A percentile compares a stretch with the other conserved stretches of the same genome.
Evolutionary conservation across 164 flowering plant genomes (phyloP).

Genomic region (Macadamia integrifolia): DNA sequence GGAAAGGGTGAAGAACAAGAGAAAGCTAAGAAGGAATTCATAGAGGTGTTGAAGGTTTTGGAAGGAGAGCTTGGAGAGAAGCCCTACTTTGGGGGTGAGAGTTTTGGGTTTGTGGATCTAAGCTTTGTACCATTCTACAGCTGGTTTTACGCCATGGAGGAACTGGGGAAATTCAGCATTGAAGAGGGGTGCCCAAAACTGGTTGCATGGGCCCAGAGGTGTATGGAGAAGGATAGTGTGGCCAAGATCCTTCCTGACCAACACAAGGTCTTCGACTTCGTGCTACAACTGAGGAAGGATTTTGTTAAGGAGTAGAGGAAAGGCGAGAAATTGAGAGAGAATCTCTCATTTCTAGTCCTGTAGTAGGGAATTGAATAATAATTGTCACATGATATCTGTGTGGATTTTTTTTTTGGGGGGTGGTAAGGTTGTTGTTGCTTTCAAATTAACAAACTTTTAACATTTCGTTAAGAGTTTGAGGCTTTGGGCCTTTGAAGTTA

Average conservation of each 20-base stretch:
- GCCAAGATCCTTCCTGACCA: conserved; percentile 10
- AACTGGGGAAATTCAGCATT: conserved; percentile 2
- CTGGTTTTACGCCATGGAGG: conserved; percentile 4
- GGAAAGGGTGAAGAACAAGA: conserved; percentile 8
- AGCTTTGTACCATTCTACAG: background rate
- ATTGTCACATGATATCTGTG: too few species aligned
- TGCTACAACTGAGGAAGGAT: background rate
- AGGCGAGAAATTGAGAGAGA: too few species aligned
- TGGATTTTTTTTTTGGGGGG: too few species aligned
- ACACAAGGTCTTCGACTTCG: background rate
- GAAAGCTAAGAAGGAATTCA: conserved; percentile 9
- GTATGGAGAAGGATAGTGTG: conserved; percentile 11
- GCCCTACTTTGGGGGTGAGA: too few species aligned
- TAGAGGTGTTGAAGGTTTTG: conserved; percentile 6
- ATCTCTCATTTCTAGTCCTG: too few species aligned
- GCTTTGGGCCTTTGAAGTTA: too few species aligned
- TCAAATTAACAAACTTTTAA: too few species aligned
- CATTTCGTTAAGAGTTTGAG: too few species aligned
- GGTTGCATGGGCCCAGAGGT: conserved; percentile 10
- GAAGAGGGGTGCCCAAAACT: conserved; percentile 11
- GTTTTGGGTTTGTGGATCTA: conserved; percentile 6
- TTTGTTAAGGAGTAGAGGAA: too few species aligned
- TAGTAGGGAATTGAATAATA: too few species aligned
- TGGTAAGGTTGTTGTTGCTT: too few species aligned
- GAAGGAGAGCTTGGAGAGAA: conserved; percentile 10